Percentiles rank a stretch among this genome's conserved stretches.
Evolutionary conservation across 192 early-diverging fungal genomes (phyloP).

Genomic region (Coemansia sp.): DNA sequence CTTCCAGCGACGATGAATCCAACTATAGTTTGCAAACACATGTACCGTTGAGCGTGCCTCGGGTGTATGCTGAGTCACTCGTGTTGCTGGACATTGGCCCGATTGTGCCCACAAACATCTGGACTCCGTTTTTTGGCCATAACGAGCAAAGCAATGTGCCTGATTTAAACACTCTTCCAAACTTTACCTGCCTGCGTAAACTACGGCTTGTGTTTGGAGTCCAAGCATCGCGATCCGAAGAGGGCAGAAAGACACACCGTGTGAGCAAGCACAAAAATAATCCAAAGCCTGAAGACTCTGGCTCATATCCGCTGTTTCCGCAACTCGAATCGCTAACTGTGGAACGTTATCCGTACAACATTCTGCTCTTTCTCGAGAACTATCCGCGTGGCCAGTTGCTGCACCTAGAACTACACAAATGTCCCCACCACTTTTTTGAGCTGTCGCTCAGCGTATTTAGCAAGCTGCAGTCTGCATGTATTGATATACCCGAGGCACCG

Average conservation of each 20-base stretch:
- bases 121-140: slow-evolving; percentile 20
- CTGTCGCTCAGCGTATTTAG: slow-evolving; percentile 19
- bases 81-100: slow-evolving; percentile 38
- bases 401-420: slow-evolving; percentile 19
- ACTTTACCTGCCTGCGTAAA: slow-evolving; percentile 21
- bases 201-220: slow-evolving; percentile 25
- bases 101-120: slow-evolving; percentile 26
- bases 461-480: neutral
- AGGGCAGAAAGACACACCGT: neutral
- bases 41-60: slow-evolving; percentile 12
- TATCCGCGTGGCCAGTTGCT: slow-evolving; percentile 36
- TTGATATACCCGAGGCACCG: slow-evolving; percentile 18
- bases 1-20: neutral
- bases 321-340: slow-evolving; percentile 20
- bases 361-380: slow-evolving; percentile 30
- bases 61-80: slow-evolving; percentile 14
- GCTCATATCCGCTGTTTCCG: slow-evolving; percentile 26
- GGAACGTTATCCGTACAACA: slow-evolving; percentile 27
- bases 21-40: neutral
- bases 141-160: neutral
- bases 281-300: slow-evolving; percentile 7
- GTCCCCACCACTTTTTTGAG: slow-evolving; percentile 12
- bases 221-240: neutral
- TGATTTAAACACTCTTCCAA: neutral
- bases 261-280: slow-evolving; percentile 5